phyloP scores from a whole-genome alignment of 2,329 filamentous ascomycete species.

The Diaporthe humulicola region DNA sequence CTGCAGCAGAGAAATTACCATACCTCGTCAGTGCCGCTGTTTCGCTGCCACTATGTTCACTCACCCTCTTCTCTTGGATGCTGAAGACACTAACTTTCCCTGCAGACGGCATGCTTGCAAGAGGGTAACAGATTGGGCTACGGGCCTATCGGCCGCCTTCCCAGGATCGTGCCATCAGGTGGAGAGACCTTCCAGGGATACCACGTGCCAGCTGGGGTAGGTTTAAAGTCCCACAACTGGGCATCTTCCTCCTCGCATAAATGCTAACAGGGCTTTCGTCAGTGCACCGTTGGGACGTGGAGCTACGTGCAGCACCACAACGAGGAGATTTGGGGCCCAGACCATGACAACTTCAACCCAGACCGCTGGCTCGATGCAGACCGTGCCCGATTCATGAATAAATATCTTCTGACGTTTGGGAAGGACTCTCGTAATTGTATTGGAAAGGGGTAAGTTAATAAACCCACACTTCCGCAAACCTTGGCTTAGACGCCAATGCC shows the following conservation, averaged over 20 bases:
- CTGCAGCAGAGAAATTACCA: not conserved
- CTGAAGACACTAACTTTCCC: not conserved
- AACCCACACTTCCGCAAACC: not conserved
- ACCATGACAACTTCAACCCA: not conserved
- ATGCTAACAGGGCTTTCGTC: not conserved
- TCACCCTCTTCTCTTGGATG: not conserved
- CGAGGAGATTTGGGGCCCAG: not conserved
- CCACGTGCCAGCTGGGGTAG: not conserved
- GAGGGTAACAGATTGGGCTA: conserved; percentile 3
- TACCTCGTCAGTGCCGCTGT: not conserved
- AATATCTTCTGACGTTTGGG: not conserved
- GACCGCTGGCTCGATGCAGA: conserved; percentile 3
- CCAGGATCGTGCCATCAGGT: not conserved
- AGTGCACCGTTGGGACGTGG: conserved; percentile 7
- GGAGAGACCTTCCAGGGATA: conserved; percentile 2
- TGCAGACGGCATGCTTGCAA: not conserved
- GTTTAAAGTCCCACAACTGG: not conserved
- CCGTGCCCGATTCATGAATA: not conserved
- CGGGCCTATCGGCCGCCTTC: not conserved
- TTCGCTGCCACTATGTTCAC: not conserved
- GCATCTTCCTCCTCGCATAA: not conserved
- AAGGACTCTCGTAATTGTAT: not conserved
- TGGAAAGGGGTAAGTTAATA: not conserved
- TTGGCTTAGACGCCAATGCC: not conserved
- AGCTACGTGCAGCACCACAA: conserved; percentile 10